phyloP scores from a whole-genome alignment of 2,329 filamentous ascomycete genomes.

The Neonectria sp. region DNA sequence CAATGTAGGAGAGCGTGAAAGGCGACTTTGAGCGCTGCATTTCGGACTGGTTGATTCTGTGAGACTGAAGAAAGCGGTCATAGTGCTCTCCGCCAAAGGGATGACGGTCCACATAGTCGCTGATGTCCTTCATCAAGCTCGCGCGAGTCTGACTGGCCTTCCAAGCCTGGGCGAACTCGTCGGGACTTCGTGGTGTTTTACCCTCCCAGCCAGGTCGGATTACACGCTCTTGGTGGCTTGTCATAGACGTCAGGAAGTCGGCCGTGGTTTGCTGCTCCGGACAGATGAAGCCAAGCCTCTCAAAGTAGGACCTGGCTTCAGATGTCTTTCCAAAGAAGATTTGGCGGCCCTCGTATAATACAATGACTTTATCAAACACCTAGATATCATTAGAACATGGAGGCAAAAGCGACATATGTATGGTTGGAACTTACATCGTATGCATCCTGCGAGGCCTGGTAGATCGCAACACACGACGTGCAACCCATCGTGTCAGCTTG shows the following conservation, averaged over 20 bases:
- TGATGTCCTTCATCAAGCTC: conserved; percentile 48
- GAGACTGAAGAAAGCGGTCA: conserved; percentile 36
- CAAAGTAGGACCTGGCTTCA: conserved; percentile 46
- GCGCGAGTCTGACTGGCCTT: conserved; percentile 41
- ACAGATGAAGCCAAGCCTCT: conserved; percentile 68
- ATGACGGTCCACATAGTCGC: conserved; percentile 45
- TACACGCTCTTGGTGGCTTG: conserved; percentile 53
- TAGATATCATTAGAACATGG: conserved; percentile 51
- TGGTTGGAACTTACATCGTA: conserved; percentile 40
- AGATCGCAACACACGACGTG: conserved; percentile 74
- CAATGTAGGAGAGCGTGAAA: conserved; percentile 34
- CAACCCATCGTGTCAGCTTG: conserved; percentile 72
- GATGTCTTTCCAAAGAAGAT: conserved; percentile 60
- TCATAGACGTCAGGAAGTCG: conserved; percentile 76
- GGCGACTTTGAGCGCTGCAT: conserved; percentile 33
- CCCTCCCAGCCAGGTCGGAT: conserved; percentile 51
- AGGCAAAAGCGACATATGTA: no score
- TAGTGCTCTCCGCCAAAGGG: conserved; percentile 44
- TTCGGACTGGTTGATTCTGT: conserved; percentile 37
- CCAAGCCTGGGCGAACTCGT: conserved; percentile 55
- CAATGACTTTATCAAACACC: conserved; percentile 77
- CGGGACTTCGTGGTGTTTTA: conserved; percentile 51
- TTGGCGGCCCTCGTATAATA: conserved; percentile 78
- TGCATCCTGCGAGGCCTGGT: conserved; percentile 67
- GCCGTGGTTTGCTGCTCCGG: conserved; percentile 72